These are phyloP conservation scores for Hibiscus mutabilis DNA, from an alignment of 345 rosid genomes.

Conservation along the genomic window DNA sequence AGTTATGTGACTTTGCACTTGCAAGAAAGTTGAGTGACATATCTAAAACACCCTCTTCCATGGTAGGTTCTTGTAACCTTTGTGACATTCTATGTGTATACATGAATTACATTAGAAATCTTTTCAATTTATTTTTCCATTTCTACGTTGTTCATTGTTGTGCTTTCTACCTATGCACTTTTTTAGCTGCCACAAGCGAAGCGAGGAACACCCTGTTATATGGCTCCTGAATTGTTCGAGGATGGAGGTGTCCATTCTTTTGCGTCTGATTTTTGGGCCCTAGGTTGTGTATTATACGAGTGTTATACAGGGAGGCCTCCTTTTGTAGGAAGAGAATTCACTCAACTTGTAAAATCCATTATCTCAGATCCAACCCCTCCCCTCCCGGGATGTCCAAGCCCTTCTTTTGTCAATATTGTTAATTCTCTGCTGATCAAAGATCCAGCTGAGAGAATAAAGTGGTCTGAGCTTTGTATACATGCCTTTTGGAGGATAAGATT, in stretches of 20 bases:
- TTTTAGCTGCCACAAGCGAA: constrained; percentile 68
- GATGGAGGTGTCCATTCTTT: constrained; percentile 94
- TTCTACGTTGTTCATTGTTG: neutral
- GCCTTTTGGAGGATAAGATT: constrained; percentile 77
- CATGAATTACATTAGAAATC: constrained; percentile 4
- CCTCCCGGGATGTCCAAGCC: constrained; percentile 83
- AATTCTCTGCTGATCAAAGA: constrained; percentile 88
- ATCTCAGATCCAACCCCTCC: constrained; percentile 83
- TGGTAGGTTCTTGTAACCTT: constrained; percentile 38
- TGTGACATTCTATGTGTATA: neutral
- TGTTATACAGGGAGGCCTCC: constrained; percentile 91
- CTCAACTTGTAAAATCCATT: constrained; percentile 82
- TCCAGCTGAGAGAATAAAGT: constrained; percentile 85
- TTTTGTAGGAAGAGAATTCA: constrained; percentile 77
- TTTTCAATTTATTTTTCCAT: neutral
- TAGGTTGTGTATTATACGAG: constrained; percentile 94
- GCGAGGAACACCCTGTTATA: constrained; percentile 95
- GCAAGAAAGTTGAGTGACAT: constrained; percentile 74
- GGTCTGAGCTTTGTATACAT: constrained; percentile 82
- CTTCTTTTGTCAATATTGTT: constrained; percentile 64
- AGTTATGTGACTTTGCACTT: constrained; percentile 97
- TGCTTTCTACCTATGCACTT: constrained; percentile 4
- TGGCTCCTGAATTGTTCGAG: constrained; percentile 99
- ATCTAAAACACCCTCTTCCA: constrained; percentile 49
- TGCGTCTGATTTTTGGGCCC: constrained; percentile 98